A percentile compares a stretch with the other conserved stretches of the same genome.
Evolutionary conservation across 148 eudicot species (phyloP).

Genomic region (Cornus kousa): DNA sequence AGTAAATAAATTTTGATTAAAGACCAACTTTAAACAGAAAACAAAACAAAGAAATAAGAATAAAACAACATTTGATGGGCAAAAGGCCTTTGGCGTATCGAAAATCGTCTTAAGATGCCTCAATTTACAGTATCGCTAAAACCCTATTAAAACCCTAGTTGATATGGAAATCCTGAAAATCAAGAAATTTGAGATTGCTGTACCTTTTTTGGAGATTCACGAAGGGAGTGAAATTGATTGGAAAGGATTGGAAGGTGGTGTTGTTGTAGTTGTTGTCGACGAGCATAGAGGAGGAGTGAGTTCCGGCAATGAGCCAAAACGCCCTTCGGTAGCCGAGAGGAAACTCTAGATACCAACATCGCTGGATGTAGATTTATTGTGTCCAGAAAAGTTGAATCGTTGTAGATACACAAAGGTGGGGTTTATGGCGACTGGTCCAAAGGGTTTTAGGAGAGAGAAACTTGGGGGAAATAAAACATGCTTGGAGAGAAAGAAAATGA

Average conservation of each 20-base stretch:
- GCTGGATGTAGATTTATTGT: not conserved
- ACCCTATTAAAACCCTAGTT: constrained; percentile 42
- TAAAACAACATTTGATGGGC: not conserved
- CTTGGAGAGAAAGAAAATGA: not conserved
- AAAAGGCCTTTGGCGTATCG: not conserved
- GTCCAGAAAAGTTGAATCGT: too few relatives aligned
- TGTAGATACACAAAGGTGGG: not conserved
- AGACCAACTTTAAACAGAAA: too few relatives aligned
- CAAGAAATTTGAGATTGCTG: not conserved
- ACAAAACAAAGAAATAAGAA: not conserved
- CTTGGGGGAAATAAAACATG: too few relatives aligned
- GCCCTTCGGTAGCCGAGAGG: constrained; percentile 40
- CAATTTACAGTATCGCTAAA: constrained; percentile 15
- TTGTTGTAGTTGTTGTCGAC: constrained; percentile 20
- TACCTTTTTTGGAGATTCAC: constrained; percentile 39
- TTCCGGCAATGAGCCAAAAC: constrained; percentile 35
- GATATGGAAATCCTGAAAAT: not conserved
- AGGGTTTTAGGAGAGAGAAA: too few relatives aligned
- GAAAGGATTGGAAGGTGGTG: constrained; percentile 15
- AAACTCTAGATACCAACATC: constrained; percentile 55
- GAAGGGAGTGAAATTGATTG: constrained; percentile 39
- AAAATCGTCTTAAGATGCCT: not conserved
- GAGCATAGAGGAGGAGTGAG: constrained; percentile 27
- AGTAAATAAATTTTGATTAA: too few relatives aligned
- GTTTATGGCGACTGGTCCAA: not conserved